Evolutionary conservation across 2,329 filamentous ascomycete genomes (phyloP), one percentile per base, ranked within the genome.

Genomic region (Fusarium clavum): DNA sequence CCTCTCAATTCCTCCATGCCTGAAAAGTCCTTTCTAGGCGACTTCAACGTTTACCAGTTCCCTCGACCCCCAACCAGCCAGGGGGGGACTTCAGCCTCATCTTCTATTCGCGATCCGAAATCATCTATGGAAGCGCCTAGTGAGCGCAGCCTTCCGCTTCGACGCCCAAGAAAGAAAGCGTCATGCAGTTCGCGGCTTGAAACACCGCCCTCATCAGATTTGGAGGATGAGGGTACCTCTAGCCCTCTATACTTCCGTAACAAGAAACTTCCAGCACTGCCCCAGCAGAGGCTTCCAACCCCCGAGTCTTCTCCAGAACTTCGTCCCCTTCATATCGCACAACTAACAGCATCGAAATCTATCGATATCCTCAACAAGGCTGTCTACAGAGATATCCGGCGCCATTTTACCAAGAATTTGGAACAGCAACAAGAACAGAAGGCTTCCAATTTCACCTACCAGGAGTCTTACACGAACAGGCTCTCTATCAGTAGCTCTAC

Each of bases 1-100:
- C 72, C 75, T 22, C 61, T 69, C 14, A 74, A 71, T 12, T 75
- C 79, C 16, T 79, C 77, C 12, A 66, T 76, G 64, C 45, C 61
- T 62, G 32, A 69, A 75, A 65, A 72, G 32, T 65, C 62, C 1
- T 62, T 79, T 40, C 59, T 78, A 14, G 73, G 76, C 6, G 76
- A 74, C 13, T 76, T 82, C 22, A 71, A 75, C 38, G 80, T 79
- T 24, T 81, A 80, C 62, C 74, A 80, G 46, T 82, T 82, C 61
- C 80, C 81, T 32, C 77, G 74, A 24, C 77, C 79, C 12, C 78
- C 79, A 8, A 77, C 70, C 20, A 71, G 71, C 34, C 74, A 72
- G 40, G 73, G 72, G 20, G 73, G 77, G 16, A 62, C 64, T 25
- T 75, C 75, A 20, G 64, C 77, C 22, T 56, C 55, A 6, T 73